Evolutionary conservation across 2,329 filamentous ascomycete genomes (phyloP), one percentile per base, ranked within the genome.

Genomic region (Aureobasidium lini): DNA sequence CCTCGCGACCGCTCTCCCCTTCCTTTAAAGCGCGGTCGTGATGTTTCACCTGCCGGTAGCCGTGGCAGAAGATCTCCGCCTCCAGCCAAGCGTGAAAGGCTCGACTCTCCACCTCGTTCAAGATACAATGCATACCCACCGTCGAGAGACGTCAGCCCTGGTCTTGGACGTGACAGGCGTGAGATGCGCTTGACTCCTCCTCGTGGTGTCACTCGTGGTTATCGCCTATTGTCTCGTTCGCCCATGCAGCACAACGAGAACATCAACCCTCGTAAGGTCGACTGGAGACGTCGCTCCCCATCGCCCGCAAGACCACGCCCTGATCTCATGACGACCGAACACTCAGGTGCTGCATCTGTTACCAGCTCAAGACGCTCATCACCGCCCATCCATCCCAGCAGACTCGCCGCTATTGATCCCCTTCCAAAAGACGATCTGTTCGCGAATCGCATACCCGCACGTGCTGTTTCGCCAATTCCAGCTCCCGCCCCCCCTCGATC

Each of bases 361-460:
- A 71, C 77, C 18, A 84, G 81, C 32, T 86, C 84, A 23, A 79
- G 83, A 60, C 77, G 82, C 50, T 85, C 84, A 8, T 86, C 84
- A 6, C 84, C 84, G 15, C 80, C 75, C 11, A 71, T 80, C 13
- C 81, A 84, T 65, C 77, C 78, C 15, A 84, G 83, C 63, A 77
- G 81, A 64, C 68, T 76, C 52, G 76, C 73, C 49, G 66, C 61
- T 11, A 61, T 65, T 32, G 72, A 73, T 46, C 69, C 64, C 7
- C 57, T 63, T 31, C 63, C 68, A 5, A 49, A 59, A 44, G 60
- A 63, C 16, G 62, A 63, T 23, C 54, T 43, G 13, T 36, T 48
- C 34, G 18, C 54, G 15, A 64, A 67, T 44, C 67, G 68, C n/a
- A 68, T 68, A 49, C 65, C 69, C 42, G 62, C 65, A 2, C 42